Base-by-base conservation (phyloP, 176 grass and related monocot genomes). In the Paspalum vaginatum region DNA sequence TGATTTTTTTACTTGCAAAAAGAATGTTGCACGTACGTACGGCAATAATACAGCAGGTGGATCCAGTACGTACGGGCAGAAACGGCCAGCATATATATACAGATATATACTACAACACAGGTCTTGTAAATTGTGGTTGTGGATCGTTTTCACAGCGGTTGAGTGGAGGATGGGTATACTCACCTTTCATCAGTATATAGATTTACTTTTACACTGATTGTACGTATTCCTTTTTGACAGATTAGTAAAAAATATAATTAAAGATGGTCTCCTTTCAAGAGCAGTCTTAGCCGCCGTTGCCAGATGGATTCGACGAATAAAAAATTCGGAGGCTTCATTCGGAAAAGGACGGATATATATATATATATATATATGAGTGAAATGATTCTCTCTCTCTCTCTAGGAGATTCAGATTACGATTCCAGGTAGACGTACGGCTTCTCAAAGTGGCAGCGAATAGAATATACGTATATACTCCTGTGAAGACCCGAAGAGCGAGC, bases 141-240 rank as follows among this genome's bases (percentile, higher is more conserved):
- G 24, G 47, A 38, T 72, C 10, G 17, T 44, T 20, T 74, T 42
- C 44, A 37, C 51, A 41, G 17, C 14, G 64, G 18, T 51, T 65
- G 46, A 78, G 12, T 65, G 61, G 7, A 53, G 46, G 18, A 61
- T 65, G 56, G 56, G 11, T 59, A 59, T 12, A 59, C 24, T 49
- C 17, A 39, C 61, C 60, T 78, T 78, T 78, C 59, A 78, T 78
- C 59, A 78, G 45, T 58, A 9, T n/a, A n/a, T n/a, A n/a, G n/a
- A n/a, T 39, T 78, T 10, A 40, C 46, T 51, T 53, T 77, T 21
- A 46, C 40, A 50, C 1, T 32, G 32, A 32, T 32, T 3, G n/a
- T n/a, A 32, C 32, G 32, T 32, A 32, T 32, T 32, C 3, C 32
- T 32, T 32, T 32, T 32, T 32, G 32, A 32, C 1, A 32, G 3